Evolutionary conservation across 148 eudicot genomes (phyloP).

Genomic region (Rhododendron henanense): DNA sequence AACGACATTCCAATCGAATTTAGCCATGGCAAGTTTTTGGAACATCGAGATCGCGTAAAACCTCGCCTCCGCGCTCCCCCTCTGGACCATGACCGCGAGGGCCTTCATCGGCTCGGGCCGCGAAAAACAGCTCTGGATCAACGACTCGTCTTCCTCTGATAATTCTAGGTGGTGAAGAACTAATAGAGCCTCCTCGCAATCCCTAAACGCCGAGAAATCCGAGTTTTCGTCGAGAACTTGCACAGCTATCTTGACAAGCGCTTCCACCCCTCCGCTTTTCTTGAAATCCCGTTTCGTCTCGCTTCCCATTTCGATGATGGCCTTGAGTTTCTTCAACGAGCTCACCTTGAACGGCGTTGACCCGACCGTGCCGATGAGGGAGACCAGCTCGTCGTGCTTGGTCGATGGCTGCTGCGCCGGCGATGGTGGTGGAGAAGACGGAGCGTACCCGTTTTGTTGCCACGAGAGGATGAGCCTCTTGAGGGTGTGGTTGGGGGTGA

Average conservation of each 20-base stretch:
- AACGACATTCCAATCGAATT: conserved; percentile 23
- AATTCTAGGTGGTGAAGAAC: conserved; percentile 20
- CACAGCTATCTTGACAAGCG: conserved; percentile 24
- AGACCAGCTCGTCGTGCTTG: conserved; percentile 30
- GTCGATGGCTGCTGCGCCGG: background rate
- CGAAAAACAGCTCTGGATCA: conserved; percentile 11
- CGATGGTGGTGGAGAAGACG: background rate
- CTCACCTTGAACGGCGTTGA: conserved; percentile 48
- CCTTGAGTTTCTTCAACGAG: conserved; percentile 26
- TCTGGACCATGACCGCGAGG: conserved; percentile 40
- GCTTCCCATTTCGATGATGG: conserved; percentile 28
- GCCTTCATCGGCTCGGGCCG: conserved; percentile 27
- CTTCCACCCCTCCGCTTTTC: conserved; percentile 27
- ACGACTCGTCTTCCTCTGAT: conserved; percentile 24
- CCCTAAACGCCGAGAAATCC: conserved; percentile 40
- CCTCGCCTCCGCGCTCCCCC: conserved; percentile 41
- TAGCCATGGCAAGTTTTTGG: conserved; percentile 23
- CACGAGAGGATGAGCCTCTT: conserved; percentile 39
- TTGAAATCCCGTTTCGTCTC: conserved; percentile 24
- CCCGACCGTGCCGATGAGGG: conserved; percentile 26
- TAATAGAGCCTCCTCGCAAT: conserved; percentile 44
- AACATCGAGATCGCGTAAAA: conserved; percentile 33
- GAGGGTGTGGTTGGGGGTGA: conserved; percentile 54
- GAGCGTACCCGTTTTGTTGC: background rate
- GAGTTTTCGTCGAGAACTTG: conserved; percentile 32